These are phyloP conservation scores for Beauveria scarabaeidicola DNA, from an alignment of 2,329 filamentous ascomycete species.

Conservation along the genomic window DNA sequence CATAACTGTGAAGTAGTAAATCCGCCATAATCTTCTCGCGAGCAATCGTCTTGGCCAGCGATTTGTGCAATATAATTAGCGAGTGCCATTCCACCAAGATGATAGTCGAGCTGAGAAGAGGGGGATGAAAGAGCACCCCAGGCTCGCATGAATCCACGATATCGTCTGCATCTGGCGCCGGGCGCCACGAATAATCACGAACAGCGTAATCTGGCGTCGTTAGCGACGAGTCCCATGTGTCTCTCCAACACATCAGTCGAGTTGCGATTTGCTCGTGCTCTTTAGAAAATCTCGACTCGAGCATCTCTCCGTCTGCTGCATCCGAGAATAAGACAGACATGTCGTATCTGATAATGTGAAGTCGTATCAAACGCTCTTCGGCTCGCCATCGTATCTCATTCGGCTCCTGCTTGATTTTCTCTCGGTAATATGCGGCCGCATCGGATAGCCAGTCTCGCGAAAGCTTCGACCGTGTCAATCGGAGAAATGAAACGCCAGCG, in stretches of 20 bases:
- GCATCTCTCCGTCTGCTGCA: slow-evolving; percentile 55
- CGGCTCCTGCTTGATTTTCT: slow-evolving; percentile 51
- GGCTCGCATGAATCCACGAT: slow-evolving; percentile 67
- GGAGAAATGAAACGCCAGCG: slow-evolving; percentile 73
- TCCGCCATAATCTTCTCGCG: slow-evolving; percentile 43
- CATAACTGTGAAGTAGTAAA: slow-evolving; percentile 53
- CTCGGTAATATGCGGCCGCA: slow-evolving; percentile 53
- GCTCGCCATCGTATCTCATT: slow-evolving; percentile 57
- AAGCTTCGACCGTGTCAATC: slow-evolving; percentile 65
- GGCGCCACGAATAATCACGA: slow-evolving; percentile 49
- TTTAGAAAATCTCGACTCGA: slow-evolving; percentile 52
- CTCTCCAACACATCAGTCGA: slow-evolving; percentile 41
- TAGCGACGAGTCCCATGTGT: slow-evolving; percentile 52
- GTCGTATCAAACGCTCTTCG: slow-evolving; percentile 55
- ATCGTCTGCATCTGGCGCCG: slow-evolving; percentile 48
- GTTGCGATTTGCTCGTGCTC: slow-evolving; percentile 50
- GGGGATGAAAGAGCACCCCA: slow-evolving; percentile 60
- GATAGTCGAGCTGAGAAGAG: slow-evolving; percentile 66
- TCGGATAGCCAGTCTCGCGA: slow-evolving; percentile 69
- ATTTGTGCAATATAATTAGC: slow-evolving; percentile 71
- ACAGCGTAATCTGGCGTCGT: slow-evolving; percentile 55
- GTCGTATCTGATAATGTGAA: slow-evolving; percentile 69
- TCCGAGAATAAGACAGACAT: slow-evolving; percentile 70
- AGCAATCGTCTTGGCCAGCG: slow-evolving; percentile 55
- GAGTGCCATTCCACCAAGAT: slow-evolving; percentile 70